Evolutionary conservation across 768 basidiomycete species (phyloP).

Genomic region (Dioszegia aurantiaca): DNA sequence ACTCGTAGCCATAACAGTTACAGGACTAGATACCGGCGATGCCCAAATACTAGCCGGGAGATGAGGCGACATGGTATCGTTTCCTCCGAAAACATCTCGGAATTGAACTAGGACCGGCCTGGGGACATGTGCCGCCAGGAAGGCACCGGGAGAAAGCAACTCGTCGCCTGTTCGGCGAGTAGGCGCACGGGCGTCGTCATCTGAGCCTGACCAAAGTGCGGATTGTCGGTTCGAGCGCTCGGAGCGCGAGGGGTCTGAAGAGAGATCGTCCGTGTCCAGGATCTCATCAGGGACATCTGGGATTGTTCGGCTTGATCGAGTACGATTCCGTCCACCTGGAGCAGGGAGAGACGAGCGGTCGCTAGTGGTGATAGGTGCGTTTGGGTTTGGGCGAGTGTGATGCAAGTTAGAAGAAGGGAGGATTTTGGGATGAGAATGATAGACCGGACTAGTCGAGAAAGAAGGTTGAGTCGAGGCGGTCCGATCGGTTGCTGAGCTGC

Average conservation of each 20-base stretch:
- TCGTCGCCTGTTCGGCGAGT: slow-evolving; percentile 5
- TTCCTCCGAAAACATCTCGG: slow-evolving; percentile 22
- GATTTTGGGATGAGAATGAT: background rate
- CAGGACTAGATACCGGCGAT: background rate
- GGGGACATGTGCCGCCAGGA: slow-evolving; percentile 16
- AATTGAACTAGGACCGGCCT: slow-evolving; percentile 25
- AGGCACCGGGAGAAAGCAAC: slow-evolving; percentile 14
- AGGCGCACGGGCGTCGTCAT: slow-evolving; percentile 2
- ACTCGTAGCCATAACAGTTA: background rate
- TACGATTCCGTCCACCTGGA: slow-evolving; percentile 20
- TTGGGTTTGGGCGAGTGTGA: too few species aligned
- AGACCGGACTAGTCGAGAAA: slow-evolving; percentile 7
- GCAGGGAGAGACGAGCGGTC: background rate
- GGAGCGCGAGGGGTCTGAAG: background rate
- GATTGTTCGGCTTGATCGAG: slow-evolving; percentile 4
- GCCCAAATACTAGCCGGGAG: background rate
- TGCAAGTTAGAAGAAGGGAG: background rate
- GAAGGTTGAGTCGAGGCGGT: slow-evolving; percentile 7
- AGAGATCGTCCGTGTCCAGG: background rate
- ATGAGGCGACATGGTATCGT: slow-evolving; percentile 5
- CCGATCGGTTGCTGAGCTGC: background rate
- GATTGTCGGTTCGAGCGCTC: too few species aligned
- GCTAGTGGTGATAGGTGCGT: too few species aligned
- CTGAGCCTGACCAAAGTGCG: slow-evolving; percentile 2
- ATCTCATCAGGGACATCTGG: slow-evolving; percentile 10